These are phyloP conservation scores for Apiotrichum domesticum DNA, from an alignment of 1,284 basidiomycete genomes.

Conservation along the genomic window DNA sequence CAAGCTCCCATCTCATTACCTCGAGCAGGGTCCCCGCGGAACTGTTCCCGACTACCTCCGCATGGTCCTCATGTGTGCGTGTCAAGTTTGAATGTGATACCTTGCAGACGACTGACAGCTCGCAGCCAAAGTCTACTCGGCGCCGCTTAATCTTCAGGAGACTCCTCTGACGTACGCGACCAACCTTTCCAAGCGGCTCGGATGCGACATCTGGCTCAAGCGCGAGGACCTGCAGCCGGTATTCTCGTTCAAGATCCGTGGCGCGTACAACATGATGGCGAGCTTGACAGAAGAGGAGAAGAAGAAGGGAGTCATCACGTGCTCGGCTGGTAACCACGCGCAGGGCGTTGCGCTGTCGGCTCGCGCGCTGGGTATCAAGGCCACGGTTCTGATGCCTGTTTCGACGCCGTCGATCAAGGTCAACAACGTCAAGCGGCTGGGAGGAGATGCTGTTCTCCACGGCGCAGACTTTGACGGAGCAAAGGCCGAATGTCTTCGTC, in stretches of 20 bases:
- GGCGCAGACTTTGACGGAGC: conserved; percentile 95
- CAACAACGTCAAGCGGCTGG: conserved; percentile 82
- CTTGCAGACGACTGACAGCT: background rate
- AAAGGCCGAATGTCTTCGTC: conserved; percentile 84
- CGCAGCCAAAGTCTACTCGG: conserved; percentile 77
- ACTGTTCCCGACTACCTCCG: conserved; percentile 83
- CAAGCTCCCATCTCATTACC: conserved; percentile 39
- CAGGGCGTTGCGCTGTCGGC: conserved; percentile 97
- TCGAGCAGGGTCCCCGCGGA: conserved; percentile 28
- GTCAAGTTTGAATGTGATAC: background rate
- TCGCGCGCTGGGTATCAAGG: conserved; percentile 75
- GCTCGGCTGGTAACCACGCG: conserved; percentile 97
- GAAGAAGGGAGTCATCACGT: conserved; percentile 96
- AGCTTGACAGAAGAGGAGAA: conserved; percentile 78
- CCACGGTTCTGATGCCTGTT: conserved; percentile 96
- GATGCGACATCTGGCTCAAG: conserved; percentile 89
- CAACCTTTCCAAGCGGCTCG: conserved; percentile 78
- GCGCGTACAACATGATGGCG: conserved; percentile 99
- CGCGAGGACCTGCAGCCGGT: conserved; percentile 97
- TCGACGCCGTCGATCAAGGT: conserved; percentile 96
- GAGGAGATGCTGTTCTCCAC: conserved; percentile 88
- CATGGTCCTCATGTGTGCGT: conserved; percentile 70
- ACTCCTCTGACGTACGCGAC: conserved; percentile 83
- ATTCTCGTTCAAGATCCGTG: conserved; percentile 97
- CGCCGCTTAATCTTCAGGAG: conserved; percentile 66